phyloP scores from a whole-genome alignment of 495 filamentous ascomycete genomes.

The Daldinia bambusicola region DNA sequence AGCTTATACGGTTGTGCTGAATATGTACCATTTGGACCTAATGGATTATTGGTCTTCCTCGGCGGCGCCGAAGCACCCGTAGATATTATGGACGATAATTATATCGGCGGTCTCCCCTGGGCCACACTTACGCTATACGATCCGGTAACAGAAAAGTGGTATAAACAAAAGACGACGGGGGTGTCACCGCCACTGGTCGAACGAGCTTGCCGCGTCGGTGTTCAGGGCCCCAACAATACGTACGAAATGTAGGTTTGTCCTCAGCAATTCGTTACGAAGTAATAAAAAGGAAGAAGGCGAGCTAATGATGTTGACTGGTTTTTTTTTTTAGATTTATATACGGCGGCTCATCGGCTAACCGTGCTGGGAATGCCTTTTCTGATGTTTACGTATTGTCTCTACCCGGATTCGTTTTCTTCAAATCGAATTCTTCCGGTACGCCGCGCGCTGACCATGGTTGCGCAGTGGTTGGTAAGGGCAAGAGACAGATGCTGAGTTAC shows the following conservation, averaged over 20 bases:
- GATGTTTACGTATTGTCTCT: slow-evolving; percentile 57
- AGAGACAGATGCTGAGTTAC: slow-evolving; percentile 54
- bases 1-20: slow-evolving; percentile 46
- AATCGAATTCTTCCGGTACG: slow-evolving; percentile 39
- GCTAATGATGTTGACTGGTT: slow-evolving; percentile 8
- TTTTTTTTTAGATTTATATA: slow-evolving; percentile 48
- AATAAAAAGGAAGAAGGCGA: background rate
- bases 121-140: slow-evolving; percentile 51
- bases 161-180: slow-evolving; percentile 50
- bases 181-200: slow-evolving; percentile 32
- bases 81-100: slow-evolving; percentile 30
- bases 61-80: slow-evolving; percentile 46
- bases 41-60: slow-evolving; percentile 51
- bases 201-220: slow-evolving; percentile 46
- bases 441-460: slow-evolving; percentile 48
- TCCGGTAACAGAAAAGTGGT: slow-evolving; percentile 48
- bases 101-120: slow-evolving; percentile 36
- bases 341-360: slow-evolving; percentile 42
- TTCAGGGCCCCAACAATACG: slow-evolving; percentile 47
- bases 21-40: slow-evolving; percentile 51
- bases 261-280: background rate
- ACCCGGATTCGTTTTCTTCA: slow-evolving; percentile 59
- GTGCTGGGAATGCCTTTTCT: slow-evolving; percentile 23
- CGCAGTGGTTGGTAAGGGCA: slow-evolving; percentile 50
- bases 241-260: slow-evolving; percentile 47